A percentile compares a stretch with the other conserved stretches of the same genome.
phyloP scores from a whole-genome alignment of 2,329 filamentous ascomycete species.

The Dendryphion nanum region DNA sequence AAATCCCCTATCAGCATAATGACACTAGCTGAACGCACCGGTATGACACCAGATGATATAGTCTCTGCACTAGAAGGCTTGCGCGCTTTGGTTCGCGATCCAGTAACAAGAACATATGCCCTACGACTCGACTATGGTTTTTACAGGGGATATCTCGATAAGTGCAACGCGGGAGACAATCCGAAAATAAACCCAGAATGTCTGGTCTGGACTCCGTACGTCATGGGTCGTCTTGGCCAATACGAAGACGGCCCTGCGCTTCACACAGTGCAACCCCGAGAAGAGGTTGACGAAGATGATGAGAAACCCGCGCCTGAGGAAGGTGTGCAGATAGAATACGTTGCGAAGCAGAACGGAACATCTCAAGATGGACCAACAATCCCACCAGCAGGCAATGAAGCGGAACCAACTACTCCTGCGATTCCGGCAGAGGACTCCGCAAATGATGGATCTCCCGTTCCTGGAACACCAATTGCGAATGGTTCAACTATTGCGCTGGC shows the following conservation, averaged over 20 bases:
- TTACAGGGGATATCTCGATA: conserved; percentile 81
- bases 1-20: conserved; percentile 56
- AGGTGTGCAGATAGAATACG: conserved; percentile 40
- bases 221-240: conserved; percentile 85
- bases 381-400: conserved; percentile 15
- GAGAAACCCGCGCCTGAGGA: conserved; percentile 43
- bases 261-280: conserved; percentile 82
- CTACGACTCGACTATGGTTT: conserved; percentile 83
- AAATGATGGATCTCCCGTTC: conserved; percentile 30
- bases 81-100: conserved; percentile 84
- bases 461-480: conserved; percentile 32
- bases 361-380: conserved; percentile 13
- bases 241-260: conserved; percentile 80
- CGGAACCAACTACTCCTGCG: conserved; percentile 15
- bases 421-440: conserved; percentile 26
- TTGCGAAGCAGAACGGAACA: conserved; percentile 22
- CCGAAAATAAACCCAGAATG: conserved; percentile 77
- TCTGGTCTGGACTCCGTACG: conserved; percentile 92
- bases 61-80: conserved; percentile 90
- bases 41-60: conserved; percentile 94
- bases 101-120: conserved; percentile 83
- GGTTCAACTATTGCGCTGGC: conserved; percentile 27
- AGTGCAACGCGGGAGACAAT: conserved; percentile 86
- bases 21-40: conserved; percentile 81
- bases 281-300: conserved; percentile 60